phyloP scores from a whole-genome alignment of 345 rosid genomes.

The Acer yangbiense region DNA sequence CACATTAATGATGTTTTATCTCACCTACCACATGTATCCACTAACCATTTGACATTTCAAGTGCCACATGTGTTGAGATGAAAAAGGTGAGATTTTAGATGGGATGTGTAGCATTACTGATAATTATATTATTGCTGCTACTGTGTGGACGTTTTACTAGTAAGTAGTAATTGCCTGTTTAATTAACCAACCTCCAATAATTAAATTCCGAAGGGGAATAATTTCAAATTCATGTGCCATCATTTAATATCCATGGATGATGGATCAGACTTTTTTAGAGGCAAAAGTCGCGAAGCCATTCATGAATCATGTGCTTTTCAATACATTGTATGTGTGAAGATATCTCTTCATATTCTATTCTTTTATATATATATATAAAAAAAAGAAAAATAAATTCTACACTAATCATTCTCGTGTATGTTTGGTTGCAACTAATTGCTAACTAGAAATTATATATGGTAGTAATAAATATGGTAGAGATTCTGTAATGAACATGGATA shows the following conservation, averaged over 20 bases:
- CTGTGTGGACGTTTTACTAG: not conserved
- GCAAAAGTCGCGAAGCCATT: constrained; percentile 4
- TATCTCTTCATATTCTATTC: not conserved
- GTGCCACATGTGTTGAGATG: too few relatives aligned
- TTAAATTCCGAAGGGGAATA: not conserved
- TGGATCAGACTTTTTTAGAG: not conserved
- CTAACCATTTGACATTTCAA: too few relatives aligned
- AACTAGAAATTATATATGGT: too few relatives aligned
- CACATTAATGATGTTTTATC: too few relatives aligned
- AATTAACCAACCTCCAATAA: not conserved
- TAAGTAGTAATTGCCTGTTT: too few relatives aligned
- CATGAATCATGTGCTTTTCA: constrained; percentile 8
- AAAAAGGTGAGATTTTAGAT: too few relatives aligned
- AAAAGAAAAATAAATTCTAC: not conserved
- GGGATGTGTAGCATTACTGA: too few relatives aligned
- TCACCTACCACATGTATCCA: too few relatives aligned
- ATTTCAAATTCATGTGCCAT: not conserved
- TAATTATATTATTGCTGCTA: not conserved
- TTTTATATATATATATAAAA: not conserved
- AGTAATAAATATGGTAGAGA: too few relatives aligned
- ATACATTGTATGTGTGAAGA: not conserved
- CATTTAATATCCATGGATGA: not conserved
- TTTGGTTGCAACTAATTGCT: too few relatives aligned
- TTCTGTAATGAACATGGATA: too few relatives aligned
- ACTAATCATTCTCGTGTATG: not conserved